phyloP scores from a whole-genome alignment of 2,329 filamentous ascomycete genomes.

The Scleromitrula shiraiana region DNA sequence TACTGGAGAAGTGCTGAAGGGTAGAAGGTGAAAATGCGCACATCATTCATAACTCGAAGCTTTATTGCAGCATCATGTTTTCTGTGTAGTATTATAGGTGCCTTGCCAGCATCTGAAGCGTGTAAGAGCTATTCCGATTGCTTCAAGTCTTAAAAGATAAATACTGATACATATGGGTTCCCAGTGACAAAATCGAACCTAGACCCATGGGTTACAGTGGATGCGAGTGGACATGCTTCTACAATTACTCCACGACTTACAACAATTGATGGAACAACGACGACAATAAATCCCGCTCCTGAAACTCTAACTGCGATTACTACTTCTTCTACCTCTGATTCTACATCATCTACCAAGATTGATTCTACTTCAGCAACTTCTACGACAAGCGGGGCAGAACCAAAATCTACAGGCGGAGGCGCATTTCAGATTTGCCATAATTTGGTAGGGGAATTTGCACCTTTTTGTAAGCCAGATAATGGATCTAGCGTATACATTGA shows the following conservation, averaged over 20 bases:
- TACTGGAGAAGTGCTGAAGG: no score
- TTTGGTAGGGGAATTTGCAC: slow-evolving; percentile 21
- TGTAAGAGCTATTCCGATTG: no score
- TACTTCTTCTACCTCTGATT: slow-evolving; percentile 11
- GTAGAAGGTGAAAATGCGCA: no score
- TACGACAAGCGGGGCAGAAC: slow-evolving; percentile 8
- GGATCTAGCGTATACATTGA: slow-evolving; percentile 24
- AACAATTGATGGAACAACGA: slow-evolving; percentile 19
- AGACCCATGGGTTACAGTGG: slow-evolving; percentile 24
- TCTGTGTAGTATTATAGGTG: no score
- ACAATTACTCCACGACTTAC: slow-evolving; percentile 24
- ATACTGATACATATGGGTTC: no score
- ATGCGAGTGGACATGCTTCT: slow-evolving; percentile 20
- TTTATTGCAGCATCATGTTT: no score
- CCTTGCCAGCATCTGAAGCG: no score
- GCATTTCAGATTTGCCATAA: slow-evolving; percentile 27
- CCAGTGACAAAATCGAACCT: slow-evolving; percentile 10
- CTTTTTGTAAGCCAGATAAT: slow-evolving; percentile 27
- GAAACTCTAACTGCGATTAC: slow-evolving; percentile 15
- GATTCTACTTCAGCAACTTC: slow-evolving; percentile 8
- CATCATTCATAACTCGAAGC: no score
- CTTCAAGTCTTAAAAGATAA: no score
- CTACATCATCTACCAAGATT: slow-evolving; percentile 5
- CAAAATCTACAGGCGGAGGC: slow-evolving; percentile 20
- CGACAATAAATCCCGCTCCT: slow-evolving; percentile 19